A percentile compares a stretch with the other conserved stretches of the same genome.
Evolutionary conservation across 352 stramenopile species (phyloP).

Genomic region (Pythium guiyangense): DNA sequence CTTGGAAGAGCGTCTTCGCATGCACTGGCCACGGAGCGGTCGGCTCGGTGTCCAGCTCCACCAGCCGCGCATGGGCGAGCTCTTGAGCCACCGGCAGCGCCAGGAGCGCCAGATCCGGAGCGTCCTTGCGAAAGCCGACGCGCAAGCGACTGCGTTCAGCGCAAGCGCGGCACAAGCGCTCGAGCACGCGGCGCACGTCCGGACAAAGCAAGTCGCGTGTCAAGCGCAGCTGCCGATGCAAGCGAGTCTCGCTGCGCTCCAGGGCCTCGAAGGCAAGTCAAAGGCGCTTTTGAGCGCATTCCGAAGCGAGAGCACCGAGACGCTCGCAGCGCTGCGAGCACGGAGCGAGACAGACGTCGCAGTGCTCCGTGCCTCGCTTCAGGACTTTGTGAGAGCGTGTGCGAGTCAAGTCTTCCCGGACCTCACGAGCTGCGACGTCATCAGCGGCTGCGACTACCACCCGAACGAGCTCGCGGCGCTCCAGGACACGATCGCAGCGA

Average conservation of each 20-base stretch:
- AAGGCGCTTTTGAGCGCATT: slow-evolving; percentile 62
- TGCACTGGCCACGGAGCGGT: slow-evolving; percentile 86
- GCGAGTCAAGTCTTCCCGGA: slow-evolving; percentile 56
- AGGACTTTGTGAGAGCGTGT: slow-evolving; percentile 55
- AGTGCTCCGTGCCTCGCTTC: slow-evolving; percentile 27
- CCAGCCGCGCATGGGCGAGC: slow-evolving; percentile 79
- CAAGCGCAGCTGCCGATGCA: slow-evolving; percentile 67
- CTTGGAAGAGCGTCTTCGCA: slow-evolving; percentile 81
- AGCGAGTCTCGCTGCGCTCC: slow-evolving; percentile 70
- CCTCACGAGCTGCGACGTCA: slow-evolving; percentile 50
- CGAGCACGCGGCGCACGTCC: slow-evolving; percentile 28
- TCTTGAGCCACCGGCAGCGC: slow-evolving; percentile 74
- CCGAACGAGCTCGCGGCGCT: slow-evolving; percentile 57
- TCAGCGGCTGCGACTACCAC: slow-evolving; percentile 84
- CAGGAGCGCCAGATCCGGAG: slow-evolving; percentile 59
- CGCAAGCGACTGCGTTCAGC: slow-evolving; percentile 50
- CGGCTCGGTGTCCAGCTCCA: slow-evolving; percentile 82
- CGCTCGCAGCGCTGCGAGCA: slow-evolving; percentile 15
- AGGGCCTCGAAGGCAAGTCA: slow-evolving; percentile 79
- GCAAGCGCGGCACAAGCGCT: slow-evolving; percentile 21
- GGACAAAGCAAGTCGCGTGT: slow-evolving; percentile 46
- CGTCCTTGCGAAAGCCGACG: slow-evolving; percentile 43
- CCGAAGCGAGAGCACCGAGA: slow-evolving; percentile 26
- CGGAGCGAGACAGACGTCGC: slow-evolving; percentile 27
- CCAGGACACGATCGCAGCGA: slow-evolving; percentile 25